These are phyloP conservation scores for Linnemannia zychae DNA, from an alignment of 192 early-diverging fungal species.

Conservation along the genomic window DNA sequence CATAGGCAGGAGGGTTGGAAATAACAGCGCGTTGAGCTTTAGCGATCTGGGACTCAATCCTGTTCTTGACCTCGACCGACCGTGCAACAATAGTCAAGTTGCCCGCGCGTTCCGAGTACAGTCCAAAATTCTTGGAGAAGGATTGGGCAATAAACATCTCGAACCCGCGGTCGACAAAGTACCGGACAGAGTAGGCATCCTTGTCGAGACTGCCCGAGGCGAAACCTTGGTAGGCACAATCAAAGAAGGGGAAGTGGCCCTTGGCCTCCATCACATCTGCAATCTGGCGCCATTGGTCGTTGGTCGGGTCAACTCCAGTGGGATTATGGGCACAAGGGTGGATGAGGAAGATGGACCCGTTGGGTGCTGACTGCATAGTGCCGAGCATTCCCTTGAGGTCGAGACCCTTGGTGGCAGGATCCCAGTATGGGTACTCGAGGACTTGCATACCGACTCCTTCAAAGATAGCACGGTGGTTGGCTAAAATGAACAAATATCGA, in stretches of 20 bases:
- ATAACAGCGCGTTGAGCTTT: conserved; percentile 88
- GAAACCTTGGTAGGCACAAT: conserved; percentile 99
- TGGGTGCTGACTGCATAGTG: conserved; percentile 75
- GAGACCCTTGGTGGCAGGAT: conserved; percentile 80
- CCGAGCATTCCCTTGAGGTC: conserved; percentile 84
- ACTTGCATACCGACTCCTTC: conserved; percentile 85
- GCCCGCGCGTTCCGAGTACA: conserved; percentile 93
- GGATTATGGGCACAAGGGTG: conserved; percentile 99
- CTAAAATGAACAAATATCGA: conserved; percentile 41
- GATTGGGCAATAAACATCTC: conserved; percentile 93
- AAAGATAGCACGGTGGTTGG: conserved; percentile 91
- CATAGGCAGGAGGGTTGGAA: conserved; percentile 92
- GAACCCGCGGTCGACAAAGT: conserved; percentile 93
- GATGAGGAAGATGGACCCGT: conserved; percentile 87
- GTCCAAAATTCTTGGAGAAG: conserved; percentile 98
- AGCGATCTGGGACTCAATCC: conserved; percentile 86
- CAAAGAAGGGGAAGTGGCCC: conserved; percentile 94
- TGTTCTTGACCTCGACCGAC: conserved; percentile 60
- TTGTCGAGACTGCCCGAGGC: conserved; percentile 90
- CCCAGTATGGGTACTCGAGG: conserved; percentile 93
- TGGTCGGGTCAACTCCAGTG: conserved; percentile 97
- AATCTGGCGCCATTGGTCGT: conserved; percentile 93
- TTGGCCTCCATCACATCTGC: conserved; percentile 85
- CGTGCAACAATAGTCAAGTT: conserved; percentile 82
- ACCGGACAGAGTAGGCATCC: conserved; percentile 93